Evolutionary conservation across 2,329 filamentous ascomycete species (phyloP).

Genomic region (Pestalotiopsis sp.): DNA sequence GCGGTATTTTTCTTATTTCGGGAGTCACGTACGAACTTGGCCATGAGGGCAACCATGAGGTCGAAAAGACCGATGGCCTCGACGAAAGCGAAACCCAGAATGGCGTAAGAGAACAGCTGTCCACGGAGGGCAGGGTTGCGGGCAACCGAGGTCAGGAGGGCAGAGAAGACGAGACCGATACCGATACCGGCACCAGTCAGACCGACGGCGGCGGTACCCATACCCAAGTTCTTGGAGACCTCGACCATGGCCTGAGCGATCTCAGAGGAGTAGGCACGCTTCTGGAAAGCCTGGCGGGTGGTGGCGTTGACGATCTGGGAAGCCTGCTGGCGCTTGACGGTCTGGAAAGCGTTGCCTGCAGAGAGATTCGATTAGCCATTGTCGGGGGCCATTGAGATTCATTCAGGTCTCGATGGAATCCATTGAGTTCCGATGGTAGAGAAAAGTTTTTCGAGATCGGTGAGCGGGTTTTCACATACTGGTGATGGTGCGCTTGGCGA

Average conservation of each 20-base stretch:
- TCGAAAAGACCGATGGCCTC: conserved; percentile 89
- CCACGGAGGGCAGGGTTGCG: conserved; percentile 93
- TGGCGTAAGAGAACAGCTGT: conserved; percentile 95
- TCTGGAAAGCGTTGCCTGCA: conserved; percentile 60
- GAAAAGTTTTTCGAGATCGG: background rate
- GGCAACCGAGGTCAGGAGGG: conserved; percentile 85
- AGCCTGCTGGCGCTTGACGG: conserved; percentile 73
- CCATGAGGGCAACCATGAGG: conserved; percentile 91
- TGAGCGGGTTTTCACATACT: conserved; percentile 52
- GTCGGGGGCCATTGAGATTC: conserved; percentile 4
- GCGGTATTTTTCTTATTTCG: conserved; percentile 13
- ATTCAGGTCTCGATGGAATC: background rate
- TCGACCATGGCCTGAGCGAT: conserved; percentile 86
- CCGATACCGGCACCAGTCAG: conserved; percentile 90
- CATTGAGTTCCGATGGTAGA: conserved; percentile 18
- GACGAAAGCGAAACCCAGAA: conserved; percentile 94
- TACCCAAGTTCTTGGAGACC: conserved; percentile 88
- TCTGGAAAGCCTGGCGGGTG: conserved; percentile 64
- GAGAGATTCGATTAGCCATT: conserved; percentile 19
- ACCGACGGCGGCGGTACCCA: conserved; percentile 88
- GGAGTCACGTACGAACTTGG: conserved; percentile 71
- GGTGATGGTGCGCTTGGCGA: conserved; percentile 74
- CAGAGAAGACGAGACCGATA: conserved; percentile 93
- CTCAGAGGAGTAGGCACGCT: conserved; percentile 83
- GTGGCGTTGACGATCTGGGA: conserved; percentile 66